Percentiles rank a stretch among this genome's conserved stretches.
Conservation (phyloP, 2,329 filamentous ascomycete species). For the Colletotrichum musicola region DNA sequence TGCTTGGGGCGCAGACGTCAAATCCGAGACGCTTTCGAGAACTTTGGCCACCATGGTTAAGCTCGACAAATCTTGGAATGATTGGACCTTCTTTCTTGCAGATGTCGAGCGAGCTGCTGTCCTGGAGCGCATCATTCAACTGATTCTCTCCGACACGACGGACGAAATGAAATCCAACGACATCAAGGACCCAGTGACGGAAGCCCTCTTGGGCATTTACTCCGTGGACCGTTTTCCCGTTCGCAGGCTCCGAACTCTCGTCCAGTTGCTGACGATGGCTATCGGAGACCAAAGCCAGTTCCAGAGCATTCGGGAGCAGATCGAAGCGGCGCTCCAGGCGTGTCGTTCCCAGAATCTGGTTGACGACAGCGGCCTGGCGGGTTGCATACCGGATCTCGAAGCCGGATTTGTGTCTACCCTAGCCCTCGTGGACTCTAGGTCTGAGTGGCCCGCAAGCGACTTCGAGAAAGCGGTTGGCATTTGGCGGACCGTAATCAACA, state of each 20-base stretch:
- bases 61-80: slow-evolving; percentile 67
- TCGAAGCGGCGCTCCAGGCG: slow-evolving; percentile 53
- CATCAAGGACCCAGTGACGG: slow-evolving; percentile 60
- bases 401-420: slow-evolving; percentile 59
- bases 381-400: slow-evolving; percentile 63
- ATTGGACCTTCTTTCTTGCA: slow-evolving; percentile 67
- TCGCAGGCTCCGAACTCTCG: slow-evolving; percentile 64
- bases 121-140: slow-evolving; percentile 71
- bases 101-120: slow-evolving; percentile 67
- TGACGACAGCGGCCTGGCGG: slow-evolving; percentile 59
- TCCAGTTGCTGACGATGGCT: slow-evolving; percentile 61
- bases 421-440: slow-evolving; percentile 55
- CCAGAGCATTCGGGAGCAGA: slow-evolving; percentile 54
- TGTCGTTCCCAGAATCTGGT: slow-evolving; percentile 53
- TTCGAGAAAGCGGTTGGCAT: slow-evolving; percentile 53
- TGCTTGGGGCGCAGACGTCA: slow-evolving; percentile 66
- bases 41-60: slow-evolving; percentile 71
- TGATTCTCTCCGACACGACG: slow-evolving; percentile 53
- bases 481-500: slow-evolving; percentile 59
- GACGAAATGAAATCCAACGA: slow-evolving; percentile 47
- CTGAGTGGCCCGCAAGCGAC: slow-evolving; percentile 46
- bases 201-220: slow-evolving; percentile 63
- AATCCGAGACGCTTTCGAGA: slow-evolving; percentile 67
- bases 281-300: slow-evolving; percentile 59
- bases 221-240: slow-evolving; percentile 64